Evolutionary conservation across 805 yeast genomes (phyloP).

Genomic region (Saturnispora mendoncae): DNA sequence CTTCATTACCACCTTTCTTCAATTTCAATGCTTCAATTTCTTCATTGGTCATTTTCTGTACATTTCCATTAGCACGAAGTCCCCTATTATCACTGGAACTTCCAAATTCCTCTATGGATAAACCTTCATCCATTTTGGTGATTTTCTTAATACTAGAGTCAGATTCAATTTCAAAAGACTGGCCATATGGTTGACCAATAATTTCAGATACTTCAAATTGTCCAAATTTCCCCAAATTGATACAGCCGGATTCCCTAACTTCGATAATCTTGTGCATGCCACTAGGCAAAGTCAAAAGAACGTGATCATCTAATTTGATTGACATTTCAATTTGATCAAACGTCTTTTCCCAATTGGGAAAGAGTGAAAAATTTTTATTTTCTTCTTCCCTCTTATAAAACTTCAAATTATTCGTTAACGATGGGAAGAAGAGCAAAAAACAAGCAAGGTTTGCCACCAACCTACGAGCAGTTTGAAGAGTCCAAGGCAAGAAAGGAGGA

Average conservation of each 20-base stretch:
- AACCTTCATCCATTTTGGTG: conserved; percentile 2
- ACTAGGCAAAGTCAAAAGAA: conserved; percentile 71
- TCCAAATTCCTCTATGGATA: conserved; percentile 17
- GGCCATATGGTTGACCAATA: conserved; percentile 72
- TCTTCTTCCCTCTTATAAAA: background rate
- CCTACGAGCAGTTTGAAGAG: conserved; percentile 70
- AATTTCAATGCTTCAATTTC: conserved; percentile 80
- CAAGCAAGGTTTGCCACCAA: conserved; percentile 89
- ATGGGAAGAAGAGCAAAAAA: conserved; percentile 94
- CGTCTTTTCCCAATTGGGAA: conserved; percentile 5
- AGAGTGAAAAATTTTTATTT: conserved; percentile 10
- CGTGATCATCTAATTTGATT: conserved; percentile 35
- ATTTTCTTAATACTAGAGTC: conserved; percentile 30
- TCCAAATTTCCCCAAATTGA: conserved; percentile 89
- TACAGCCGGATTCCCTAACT: conserved; percentile 47
- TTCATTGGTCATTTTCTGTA: conserved; percentile 65
- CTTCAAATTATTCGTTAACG: background rate
- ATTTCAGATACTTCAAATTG: conserved; percentile 65
- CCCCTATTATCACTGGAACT: conserved; percentile 42
- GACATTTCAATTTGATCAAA: conserved; percentile 3
- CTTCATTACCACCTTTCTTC: conserved; percentile 49
- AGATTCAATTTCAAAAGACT: conserved; percentile 36
- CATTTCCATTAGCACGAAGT: conserved; percentile 57
- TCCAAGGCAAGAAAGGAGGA: conserved; percentile 34
- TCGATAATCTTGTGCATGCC: conserved; percentile 68